A percentile compares a stretch with the other conserved stretches of the same genome.
phyloP scores from a whole-genome alignment of 352 stramenopile genomes.

The Phytophthora pseudosyringae region DNA sequence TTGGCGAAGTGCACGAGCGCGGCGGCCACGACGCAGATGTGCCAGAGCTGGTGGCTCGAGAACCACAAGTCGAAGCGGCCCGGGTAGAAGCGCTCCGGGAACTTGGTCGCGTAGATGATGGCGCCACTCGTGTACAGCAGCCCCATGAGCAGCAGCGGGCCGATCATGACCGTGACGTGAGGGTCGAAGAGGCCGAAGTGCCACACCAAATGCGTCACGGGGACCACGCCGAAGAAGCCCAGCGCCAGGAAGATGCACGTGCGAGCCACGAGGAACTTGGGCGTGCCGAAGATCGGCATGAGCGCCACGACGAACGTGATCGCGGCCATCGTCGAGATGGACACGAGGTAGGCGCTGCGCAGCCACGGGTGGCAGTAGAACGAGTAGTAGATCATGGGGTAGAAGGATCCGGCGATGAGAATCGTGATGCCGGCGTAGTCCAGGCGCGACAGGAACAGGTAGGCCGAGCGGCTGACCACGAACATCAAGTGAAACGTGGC shows the following conservation, averaged over 20 bases:
- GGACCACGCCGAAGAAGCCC: constrained; percentile 84
- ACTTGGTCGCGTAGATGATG: constrained; percentile 87
- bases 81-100: constrained; percentile 86
- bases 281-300: constrained; percentile 70
- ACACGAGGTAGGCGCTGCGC: constrained; percentile 65
- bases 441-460: constrained; percentile 79
- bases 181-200: constrained; percentile 82
- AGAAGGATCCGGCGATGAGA: constrained; percentile 87
- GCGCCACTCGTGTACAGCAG: constrained; percentile 80
- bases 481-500: constrained; percentile 88
- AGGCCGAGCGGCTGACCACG: constrained; percentile 75
- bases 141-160: constrained; percentile 77
- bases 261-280: constrained; percentile 74
- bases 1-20: constrained; percentile 88
- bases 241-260: constrained; percentile 82
- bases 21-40: constrained; percentile 88
- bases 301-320: constrained; percentile 79
- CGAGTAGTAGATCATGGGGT: constrained; percentile 90
- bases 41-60: constrained; percentile 89
- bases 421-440: constrained; percentile 90
- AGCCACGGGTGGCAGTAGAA: constrained; percentile 86
- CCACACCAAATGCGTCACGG: constrained; percentile 77
- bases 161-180: constrained; percentile 87
- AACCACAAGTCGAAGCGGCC: constrained; percentile 88
- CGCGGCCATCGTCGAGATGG: constrained; percentile 70